Conservation (phyloP, 148 eudicot genomes). For the Rheum nobile region DNA sequence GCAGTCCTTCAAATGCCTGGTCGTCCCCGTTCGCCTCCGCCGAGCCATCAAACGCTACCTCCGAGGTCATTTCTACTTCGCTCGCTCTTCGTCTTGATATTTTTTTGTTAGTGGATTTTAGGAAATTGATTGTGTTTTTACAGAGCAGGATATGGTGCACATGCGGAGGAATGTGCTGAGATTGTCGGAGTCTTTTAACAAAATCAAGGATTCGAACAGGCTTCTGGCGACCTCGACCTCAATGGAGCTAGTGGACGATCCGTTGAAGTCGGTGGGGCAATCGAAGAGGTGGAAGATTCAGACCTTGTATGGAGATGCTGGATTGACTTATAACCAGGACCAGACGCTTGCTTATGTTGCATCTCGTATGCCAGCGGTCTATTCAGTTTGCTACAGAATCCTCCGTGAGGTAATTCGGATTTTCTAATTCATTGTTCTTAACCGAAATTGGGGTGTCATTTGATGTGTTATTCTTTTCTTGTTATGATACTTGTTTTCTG, state of each 20-base stretch:
- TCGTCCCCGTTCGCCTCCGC: conserved; percentile 69
- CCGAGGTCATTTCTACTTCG: not conserved
- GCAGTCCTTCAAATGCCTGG: conserved; percentile 49
- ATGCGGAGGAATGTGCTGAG: conserved; percentile 77
- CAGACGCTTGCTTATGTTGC: conserved; percentile 75
- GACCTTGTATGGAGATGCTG: conserved; percentile 59
- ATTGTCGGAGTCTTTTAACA: conserved; percentile 44
- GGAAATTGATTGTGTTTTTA: not conserved
- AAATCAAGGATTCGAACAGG: conserved; percentile 57
- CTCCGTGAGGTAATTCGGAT: conserved; percentile 58
- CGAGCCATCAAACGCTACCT: conserved; percentile 27
- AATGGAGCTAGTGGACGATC: conserved; percentile 67
- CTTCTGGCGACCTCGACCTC: conserved; percentile 46
- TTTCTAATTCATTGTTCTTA: not conserved
- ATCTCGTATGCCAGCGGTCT: conserved; percentile 84
- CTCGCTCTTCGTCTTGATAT: not conserved
- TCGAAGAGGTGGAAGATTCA: conserved; percentile 78
- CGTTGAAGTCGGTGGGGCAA: conserved; percentile 33
- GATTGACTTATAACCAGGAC: conserved; percentile 58
- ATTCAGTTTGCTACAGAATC: conserved; percentile 63
- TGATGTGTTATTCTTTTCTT: not conserved
- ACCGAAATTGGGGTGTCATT: not conserved
- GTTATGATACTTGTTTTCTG: not conserved
- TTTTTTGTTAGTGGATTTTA: not conserved
- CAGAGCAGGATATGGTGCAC: conserved; percentile 19